Evolutionary conservation across 192 early-diverging fungal species (phyloP).

Genomic region (Coemansia sp.): DNA sequence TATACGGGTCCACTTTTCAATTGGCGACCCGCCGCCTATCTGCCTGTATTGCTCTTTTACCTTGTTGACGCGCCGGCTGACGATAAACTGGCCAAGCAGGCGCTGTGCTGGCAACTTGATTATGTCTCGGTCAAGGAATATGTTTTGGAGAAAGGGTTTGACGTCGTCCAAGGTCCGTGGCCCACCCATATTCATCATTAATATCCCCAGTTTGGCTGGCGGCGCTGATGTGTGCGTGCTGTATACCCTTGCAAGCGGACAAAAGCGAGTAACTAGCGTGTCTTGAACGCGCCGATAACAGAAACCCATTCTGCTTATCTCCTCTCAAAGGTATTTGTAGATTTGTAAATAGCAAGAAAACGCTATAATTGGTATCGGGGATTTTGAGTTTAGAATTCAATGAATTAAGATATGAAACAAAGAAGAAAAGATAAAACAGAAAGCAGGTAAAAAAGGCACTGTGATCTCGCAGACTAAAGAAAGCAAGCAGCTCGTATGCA

Average conservation of each 20-base stretch:
- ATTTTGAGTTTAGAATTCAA: too few species aligned
- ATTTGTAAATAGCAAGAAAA: not conserved
- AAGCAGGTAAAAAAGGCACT: too few species aligned
- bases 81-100: constrained; percentile 71
- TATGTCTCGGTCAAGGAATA: constrained; percentile 92
- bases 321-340: not conserved
- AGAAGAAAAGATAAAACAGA: too few species aligned
- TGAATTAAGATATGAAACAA: too few species aligned
- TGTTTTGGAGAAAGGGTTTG: constrained; percentile 74
- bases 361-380: too few species aligned
- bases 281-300: not conserved
- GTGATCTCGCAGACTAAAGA: too few species aligned
- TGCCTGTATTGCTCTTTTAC: constrained; percentile 88
- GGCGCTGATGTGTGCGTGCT: constrained; percentile 10
- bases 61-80: constrained; percentile 78
- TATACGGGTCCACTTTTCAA: constrained; percentile 83
- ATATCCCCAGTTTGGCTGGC: constrained; percentile 67
- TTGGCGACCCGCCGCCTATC: constrained; percentile 96
- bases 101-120: constrained; percentile 88
- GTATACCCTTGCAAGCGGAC: constrained; percentile 9
- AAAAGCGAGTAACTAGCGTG: not conserved
- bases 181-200: constrained; percentile 95
- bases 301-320: not conserved
- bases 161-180: constrained; percentile 78
- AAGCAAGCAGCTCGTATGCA: too few species aligned